Conservation (phyloP, 2,329 filamentous ascomycete genomes). For the Talaromyces pinophilus region DNA sequence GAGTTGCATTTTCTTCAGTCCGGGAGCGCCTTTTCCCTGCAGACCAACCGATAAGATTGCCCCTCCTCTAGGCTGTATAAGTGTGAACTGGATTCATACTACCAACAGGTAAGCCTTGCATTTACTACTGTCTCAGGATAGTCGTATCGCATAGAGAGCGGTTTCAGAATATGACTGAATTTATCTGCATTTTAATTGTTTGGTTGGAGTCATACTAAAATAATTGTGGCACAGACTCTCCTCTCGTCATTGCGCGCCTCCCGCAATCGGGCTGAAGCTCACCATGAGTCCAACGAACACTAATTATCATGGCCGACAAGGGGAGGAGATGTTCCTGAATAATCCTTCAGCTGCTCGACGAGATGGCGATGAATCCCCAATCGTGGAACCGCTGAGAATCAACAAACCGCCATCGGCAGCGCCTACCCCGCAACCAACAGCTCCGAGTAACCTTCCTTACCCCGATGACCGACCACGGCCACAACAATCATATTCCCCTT, state of each 20-base stretch:
- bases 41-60: conserved; percentile 2
- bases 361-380: conserved; percentile 65
- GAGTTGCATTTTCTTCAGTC: conserved; percentile 1
- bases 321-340: conserved; percentile 80
- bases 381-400: conserved; percentile 80
- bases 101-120: conserved; percentile 13
- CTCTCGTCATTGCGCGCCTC: conserved; percentile 1
- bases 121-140: background rate
- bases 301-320: conserved; percentile 64
- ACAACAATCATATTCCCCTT: conserved; percentile 38
- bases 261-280: conserved; percentile 22
- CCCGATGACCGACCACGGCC: conserved; percentile 61
- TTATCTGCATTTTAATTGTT: conserved; percentile 1
- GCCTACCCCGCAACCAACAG: conserved; percentile 53
- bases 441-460: conserved; percentile 64
- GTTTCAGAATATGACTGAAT: background rate
- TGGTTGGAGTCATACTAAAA: background rate
- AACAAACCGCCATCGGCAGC: conserved; percentile 66
- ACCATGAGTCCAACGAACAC: conserved; percentile 46
- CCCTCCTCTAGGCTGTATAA: background rate
- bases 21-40: background rate
- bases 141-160: background rate
- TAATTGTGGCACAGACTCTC: conserved; percentile 5
- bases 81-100: conserved; percentile 12
- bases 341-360: conserved; percentile 32